Evolutionary conservation across 164 flowering plant species (phyloP), one percentile per base, ranked within the genome.

Genomic region (Amborella trichopoda): DNA sequence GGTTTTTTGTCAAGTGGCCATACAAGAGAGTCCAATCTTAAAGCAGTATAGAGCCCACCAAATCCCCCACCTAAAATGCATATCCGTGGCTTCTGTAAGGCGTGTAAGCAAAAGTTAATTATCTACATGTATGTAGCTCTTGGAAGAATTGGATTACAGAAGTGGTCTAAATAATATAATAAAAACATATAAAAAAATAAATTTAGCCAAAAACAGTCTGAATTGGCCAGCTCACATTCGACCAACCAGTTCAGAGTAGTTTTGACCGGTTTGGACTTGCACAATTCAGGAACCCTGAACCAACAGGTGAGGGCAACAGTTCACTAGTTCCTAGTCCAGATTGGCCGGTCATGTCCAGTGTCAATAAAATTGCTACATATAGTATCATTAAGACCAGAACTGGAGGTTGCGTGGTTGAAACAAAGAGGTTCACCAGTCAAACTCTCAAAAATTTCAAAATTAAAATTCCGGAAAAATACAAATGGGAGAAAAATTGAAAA

Each of bases 31-130:
- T 91, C 95, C 40, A 91, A 66, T 65, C 99, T 78, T 40, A 91
- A 55, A 52, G 99, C 96, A 46, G 99, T 91, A 50, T 91, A 91
- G 34, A 87, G 64, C 27, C 99, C 99, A 57, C 99, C 99, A 73
- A 91, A 91, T 40, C 99, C 96, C 65, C 96, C 99, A 56, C 96
- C 99, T 39, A 91, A 56, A 37, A 91, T 91, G 67, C 96, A 87
- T 23, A 91, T 74, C 54, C 94, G 80, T 28, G 99, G 95, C 59
- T 44, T 82, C 99, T 91, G 93, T 32, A 59, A 62, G 41, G 22
- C 56, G 26, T 23, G 21, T 24, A 23, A 45, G 23, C 19, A 32
- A 44, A 14, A 50, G 45, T 20, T 42, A 52, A 27, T 5, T 13
- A 25, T 21, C 16, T 22, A 4, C 40, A 28, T 11, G 8, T 12